A percentile compares a stretch with the other conserved stretches of the same genome.
Evolutionary conservation across 2,329 filamentous ascomycete genomes (phyloP).

Genomic region (Apiospora aurea): DNA sequence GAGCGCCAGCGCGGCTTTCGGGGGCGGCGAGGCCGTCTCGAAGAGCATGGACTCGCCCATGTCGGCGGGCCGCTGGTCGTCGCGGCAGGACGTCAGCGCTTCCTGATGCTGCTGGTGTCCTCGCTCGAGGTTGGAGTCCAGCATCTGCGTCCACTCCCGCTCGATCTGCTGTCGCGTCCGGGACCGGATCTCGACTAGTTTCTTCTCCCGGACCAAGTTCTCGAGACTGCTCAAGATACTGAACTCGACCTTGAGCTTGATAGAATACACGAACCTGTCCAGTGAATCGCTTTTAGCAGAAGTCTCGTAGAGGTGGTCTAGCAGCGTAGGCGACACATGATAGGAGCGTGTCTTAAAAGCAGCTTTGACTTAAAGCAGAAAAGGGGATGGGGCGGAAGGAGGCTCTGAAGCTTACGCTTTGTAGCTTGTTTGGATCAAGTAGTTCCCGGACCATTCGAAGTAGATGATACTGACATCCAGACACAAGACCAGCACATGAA

Average conservation of each 20-base stretch:
- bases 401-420: conserved; percentile 38
- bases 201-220: conserved; percentile 26
- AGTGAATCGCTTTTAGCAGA: background rate
- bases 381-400: background rate
- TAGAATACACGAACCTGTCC: conserved; percentile 47
- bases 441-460: conserved; percentile 48
- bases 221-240: conserved; percentile 56
- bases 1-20: background rate
- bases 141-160: conserved; percentile 20
- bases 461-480: conserved; percentile 50
- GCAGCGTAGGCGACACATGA: background rate
- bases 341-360: background rate
- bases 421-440: conserved; percentile 47
- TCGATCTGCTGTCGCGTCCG: conserved; percentile 3
- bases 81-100: background rate
- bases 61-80: background rate
- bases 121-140: conserved; percentile 16
- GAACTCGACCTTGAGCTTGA: conserved; percentile 62
- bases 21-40: background rate
- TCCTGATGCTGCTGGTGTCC: background rate
- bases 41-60: conserved; percentile 1
- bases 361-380: background rate
- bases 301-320: background rate
- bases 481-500: conserved; percentile 46
- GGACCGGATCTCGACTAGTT: background rate